Conservation (phyloP, 1,284 basidiomycete species). For the Ganoderma meredithae region DNA sequence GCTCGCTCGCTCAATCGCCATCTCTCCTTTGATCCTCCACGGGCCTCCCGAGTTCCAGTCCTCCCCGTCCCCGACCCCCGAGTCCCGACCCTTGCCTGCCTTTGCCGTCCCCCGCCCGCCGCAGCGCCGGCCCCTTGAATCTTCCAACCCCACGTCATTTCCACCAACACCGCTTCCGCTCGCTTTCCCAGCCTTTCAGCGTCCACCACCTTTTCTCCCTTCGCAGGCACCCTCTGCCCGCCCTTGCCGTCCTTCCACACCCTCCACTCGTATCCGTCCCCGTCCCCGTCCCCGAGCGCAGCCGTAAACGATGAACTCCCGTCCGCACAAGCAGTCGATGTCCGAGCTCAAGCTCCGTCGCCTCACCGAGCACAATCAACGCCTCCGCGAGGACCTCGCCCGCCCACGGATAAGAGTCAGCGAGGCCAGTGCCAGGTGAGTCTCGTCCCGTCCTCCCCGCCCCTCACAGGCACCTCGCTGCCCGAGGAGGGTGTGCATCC, state of each 20-base stretch:
- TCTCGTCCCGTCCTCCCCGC: slow-evolving; percentile 21
- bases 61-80: slow-evolving; percentile 12
- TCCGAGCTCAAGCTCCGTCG: slow-evolving; percentile 95
- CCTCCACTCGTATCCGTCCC: slow-evolving; percentile 10
- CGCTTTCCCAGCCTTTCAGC: slow-evolving; percentile 22
- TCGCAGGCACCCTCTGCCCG: slow-evolving; percentile 15
- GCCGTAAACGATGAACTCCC: slow-evolving; percentile 57
- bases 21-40: slow-evolving; percentile 34
- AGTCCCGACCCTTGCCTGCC: too few species aligned
- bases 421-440: slow-evolving; percentile 90
- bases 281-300: slow-evolving; percentile 14
- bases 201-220: slow-evolving; percentile 9
- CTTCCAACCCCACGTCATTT: slow-evolving; percentile 22
- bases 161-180: slow-evolving; percentile 12
- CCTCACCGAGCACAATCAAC: slow-evolving; percentile 92
- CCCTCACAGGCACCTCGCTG: slow-evolving; percentile 6
- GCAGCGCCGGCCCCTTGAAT: slow-evolving; percentile 28
- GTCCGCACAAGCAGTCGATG: slow-evolving; percentile 85
- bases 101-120: background rate
- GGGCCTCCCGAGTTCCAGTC: slow-evolving; percentile 8
- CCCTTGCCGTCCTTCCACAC: slow-evolving; percentile 12
- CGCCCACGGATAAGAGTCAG: slow-evolving; percentile 89
- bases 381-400: slow-evolving; percentile 89
- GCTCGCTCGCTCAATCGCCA: slow-evolving; percentile 10
- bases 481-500: background rate